Conservation (phyloP, 495 filamentous ascomycete genomes). For the Sabuloglossum arenarium region DNA sequence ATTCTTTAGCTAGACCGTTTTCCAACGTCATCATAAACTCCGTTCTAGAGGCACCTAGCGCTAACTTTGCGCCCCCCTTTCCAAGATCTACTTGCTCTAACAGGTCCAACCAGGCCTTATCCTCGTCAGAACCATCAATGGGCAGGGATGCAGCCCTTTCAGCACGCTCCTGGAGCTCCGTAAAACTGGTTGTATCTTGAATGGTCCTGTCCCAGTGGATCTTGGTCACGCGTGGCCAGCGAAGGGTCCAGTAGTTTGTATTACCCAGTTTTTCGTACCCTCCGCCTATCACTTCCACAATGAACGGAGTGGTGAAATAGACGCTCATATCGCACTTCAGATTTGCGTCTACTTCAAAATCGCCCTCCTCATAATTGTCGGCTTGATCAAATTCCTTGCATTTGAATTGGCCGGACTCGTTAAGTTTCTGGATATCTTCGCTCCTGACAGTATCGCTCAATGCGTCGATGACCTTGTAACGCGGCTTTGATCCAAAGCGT, state of each 20-base stretch:
- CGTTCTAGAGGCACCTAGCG: no score
- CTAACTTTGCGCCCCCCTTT: background rate
- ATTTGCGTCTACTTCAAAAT: conserved; percentile 7
- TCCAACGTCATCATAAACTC: background rate
- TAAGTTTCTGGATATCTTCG: conserved; percentile 28
- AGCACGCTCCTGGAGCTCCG: conserved; percentile 34
- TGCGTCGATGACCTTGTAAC: conserved; percentile 41
- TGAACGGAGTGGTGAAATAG: conserved; percentile 37
- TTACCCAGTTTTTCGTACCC: conserved; percentile 42
- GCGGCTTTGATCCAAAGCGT: conserved; percentile 29
- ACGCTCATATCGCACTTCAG: conserved; percentile 18
- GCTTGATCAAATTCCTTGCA: conserved; percentile 6
- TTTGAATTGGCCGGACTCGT: conserved; percentile 26
- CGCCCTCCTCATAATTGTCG: no score
- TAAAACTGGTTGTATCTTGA: conserved; percentile 31
- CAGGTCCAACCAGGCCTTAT: background rate
- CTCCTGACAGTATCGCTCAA: conserved; percentile 30
- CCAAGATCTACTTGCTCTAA: background rate
- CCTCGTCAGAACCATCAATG: background rate
- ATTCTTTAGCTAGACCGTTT: no score
- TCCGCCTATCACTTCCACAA: conserved; percentile 41
- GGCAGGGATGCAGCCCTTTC: conserved; percentile 22
- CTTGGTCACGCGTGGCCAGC: conserved; percentile 42
- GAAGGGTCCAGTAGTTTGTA: conserved; percentile 34
- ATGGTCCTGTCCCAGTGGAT: conserved; percentile 36